phyloP scores from a whole-genome alignment of 495 filamentous ascomycete species.

The Bryoglossum gracile region DNA sequence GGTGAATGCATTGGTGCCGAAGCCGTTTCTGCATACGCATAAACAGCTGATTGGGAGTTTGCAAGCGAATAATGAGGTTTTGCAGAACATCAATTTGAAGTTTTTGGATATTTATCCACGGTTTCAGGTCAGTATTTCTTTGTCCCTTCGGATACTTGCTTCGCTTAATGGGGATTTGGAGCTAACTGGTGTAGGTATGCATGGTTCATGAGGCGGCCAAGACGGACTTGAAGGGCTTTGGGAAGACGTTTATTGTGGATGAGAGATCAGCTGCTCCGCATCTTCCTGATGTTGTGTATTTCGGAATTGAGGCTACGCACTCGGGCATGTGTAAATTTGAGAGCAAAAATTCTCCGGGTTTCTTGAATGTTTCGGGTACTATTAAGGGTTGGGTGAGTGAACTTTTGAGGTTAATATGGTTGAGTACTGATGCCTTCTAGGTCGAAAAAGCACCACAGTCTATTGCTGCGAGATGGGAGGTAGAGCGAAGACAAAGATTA shows the following conservation, averaged over 20 bases:
- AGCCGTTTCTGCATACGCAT: conserved; percentile 63
- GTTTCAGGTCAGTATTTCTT: conserved; percentile 33
- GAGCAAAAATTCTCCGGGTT: conserved; percentile 63
- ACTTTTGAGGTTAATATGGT: not conserved
- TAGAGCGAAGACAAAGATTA: conserved; percentile 50
- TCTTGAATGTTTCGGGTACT: conserved; percentile 62
- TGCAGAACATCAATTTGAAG: conserved; percentile 72
- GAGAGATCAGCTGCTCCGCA: conserved; percentile 68
- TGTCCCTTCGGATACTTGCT: not conserved
- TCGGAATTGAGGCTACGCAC: conserved; percentile 76
- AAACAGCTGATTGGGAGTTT: conserved; percentile 63
- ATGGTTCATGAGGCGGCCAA: conserved; percentile 62
- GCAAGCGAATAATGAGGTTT: conserved; percentile 67
- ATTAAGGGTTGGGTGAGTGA: conserved; percentile 53
- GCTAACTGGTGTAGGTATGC: too few relatives aligned
- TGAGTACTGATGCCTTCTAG: not conserved
- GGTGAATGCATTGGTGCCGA: conserved; percentile 61
- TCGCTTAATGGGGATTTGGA: conserved; percentile 23
- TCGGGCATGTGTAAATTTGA: conserved; percentile 87
- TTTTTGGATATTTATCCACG: conserved; percentile 67
- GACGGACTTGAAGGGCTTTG: conserved; percentile 58
- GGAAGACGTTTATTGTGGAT: conserved; percentile 59
- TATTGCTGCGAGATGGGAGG: conserved; percentile 55
- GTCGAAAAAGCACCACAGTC: conserved; percentile 46
- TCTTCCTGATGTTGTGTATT: conserved; percentile 64